Conservation (phyloP, 805 yeast species). For the Yarrowia alimentaria region DNA sequence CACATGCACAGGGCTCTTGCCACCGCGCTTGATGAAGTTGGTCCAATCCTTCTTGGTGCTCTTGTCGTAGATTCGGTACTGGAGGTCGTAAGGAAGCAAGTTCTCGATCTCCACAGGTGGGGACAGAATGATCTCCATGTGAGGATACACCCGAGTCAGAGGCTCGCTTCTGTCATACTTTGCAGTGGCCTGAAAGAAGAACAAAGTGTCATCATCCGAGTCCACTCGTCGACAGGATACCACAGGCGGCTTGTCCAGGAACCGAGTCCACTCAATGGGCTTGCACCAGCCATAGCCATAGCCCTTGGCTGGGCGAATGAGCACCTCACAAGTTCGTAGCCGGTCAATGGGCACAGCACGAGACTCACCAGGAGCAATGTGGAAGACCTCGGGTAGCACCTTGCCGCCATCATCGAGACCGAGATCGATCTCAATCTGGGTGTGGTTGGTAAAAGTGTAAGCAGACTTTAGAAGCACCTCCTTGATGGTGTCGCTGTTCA, state of each 20-base stretch:
- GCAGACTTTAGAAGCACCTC: slow-evolving; percentile 76
- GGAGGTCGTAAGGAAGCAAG: slow-evolving; percentile 75
- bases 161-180: slow-evolving; percentile 64
- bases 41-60: slow-evolving; percentile 65
- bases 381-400: slow-evolving; percentile 41
- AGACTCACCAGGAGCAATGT: slow-evolving; percentile 54
- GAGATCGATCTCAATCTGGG: slow-evolving; percentile 55
- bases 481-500: slow-evolving; percentile 70
- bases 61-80: slow-evolving; percentile 74
- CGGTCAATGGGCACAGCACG: slow-evolving; percentile 71
- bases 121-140: slow-evolving; percentile 68
- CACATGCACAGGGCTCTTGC: slow-evolving; percentile 71
- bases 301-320: slow-evolving; percentile 59
- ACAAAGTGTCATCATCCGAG: slow-evolving; percentile 42
- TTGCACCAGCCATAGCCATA: slow-evolving; percentile 67
- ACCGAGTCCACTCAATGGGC: slow-evolving; percentile 43
- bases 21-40: slow-evolving; percentile 61
- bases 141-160: slow-evolving; percentile 74
- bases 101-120: slow-evolving; percentile 88
- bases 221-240: slow-evolving; percentile 54
- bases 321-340: slow-evolving; percentile 58
- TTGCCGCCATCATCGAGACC: slow-evolving; percentile 40
- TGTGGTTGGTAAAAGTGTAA: slow-evolving; percentile 61
- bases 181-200: slow-evolving; percentile 73
- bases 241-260: slow-evolving; percentile 61